phyloP scores from a whole-genome alignment of 345 rosid genomes.

The Lumnitzera littorea region DNA sequence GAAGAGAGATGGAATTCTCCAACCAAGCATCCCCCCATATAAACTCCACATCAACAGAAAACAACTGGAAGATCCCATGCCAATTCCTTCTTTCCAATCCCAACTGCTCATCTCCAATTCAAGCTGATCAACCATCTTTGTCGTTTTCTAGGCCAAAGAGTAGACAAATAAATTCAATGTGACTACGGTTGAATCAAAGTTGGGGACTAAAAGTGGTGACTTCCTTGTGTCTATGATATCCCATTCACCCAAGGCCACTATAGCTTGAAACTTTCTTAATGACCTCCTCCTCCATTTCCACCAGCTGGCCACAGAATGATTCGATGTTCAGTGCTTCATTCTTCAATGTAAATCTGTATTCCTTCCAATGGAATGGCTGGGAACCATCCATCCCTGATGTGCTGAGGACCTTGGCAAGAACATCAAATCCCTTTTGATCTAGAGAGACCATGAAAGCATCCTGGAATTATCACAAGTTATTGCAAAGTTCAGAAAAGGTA shows the following conservation, averaged over 20 bases:
- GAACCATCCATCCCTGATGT: slow-evolving; percentile 15
- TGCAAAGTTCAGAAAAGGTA: not conserved
- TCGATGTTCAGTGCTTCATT: slow-evolving; percentile 48
- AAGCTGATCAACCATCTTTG: too few species aligned
- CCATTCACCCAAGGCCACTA: slow-evolving; percentile 37
- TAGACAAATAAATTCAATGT: too few species aligned
- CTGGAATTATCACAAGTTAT: slow-evolving; percentile 22
- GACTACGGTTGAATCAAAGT: too few species aligned
- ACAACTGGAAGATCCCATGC: too few species aligned
- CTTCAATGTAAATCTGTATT: slow-evolving; percentile 50
- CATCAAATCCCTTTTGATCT: slow-evolving; percentile 53
- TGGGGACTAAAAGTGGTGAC: too few species aligned
- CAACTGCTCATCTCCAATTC: too few species aligned
- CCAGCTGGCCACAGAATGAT: slow-evolving; percentile 50
- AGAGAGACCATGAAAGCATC: slow-evolving; percentile 57
- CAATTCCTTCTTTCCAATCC: too few species aligned
- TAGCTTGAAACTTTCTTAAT: slow-evolving; percentile 47
- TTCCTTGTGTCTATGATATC: not conserved
- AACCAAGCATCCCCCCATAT: too few species aligned
- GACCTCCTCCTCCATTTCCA: slow-evolving; percentile 67
- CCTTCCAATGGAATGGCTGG: slow-evolving; percentile 54
- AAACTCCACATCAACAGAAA: too few species aligned
- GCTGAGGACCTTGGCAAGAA: slow-evolving; percentile 49
- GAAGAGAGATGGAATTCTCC: too few species aligned
- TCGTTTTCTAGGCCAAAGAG: too few species aligned